These are phyloP conservation scores for Sporobolomyces roseus DNA, from an alignment of 768 basidiomycete genomes.

Conservation along the genomic window DNA sequence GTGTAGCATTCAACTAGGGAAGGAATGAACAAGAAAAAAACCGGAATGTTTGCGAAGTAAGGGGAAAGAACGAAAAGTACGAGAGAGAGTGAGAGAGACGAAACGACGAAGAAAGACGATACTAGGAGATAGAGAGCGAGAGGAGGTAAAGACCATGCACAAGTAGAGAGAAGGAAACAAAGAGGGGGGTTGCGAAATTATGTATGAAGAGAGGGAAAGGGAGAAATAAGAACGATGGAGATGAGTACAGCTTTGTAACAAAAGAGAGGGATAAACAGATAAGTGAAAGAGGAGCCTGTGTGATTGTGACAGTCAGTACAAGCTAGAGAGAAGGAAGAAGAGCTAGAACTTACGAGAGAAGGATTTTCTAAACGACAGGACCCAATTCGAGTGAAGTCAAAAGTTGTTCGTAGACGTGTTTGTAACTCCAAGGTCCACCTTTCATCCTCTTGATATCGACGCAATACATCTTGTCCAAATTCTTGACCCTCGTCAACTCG, in stretches of 20 bases:
- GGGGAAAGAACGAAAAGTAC: not conserved
- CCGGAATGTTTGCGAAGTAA: not conserved
- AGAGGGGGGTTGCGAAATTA: not conserved
- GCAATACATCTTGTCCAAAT: constrained; percentile 83
- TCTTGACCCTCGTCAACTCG: constrained; percentile 84
- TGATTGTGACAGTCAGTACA: not conserved
- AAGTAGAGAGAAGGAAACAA: not conserved
- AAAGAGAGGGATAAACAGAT: not conserved
- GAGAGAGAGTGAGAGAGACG: not conserved
- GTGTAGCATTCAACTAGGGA: not conserved
- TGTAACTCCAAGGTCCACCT: constrained; percentile 59
- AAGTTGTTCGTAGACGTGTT: constrained; percentile 48
- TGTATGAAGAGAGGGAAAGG: not conserved
- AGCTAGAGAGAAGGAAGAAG: not conserved
- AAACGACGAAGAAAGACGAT: not conserved
- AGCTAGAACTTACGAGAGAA: not conserved
- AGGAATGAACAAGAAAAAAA: not conserved
- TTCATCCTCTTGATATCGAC: constrained; percentile 88
- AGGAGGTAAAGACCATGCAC: not conserved
- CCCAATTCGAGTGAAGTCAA: constrained; percentile 21
- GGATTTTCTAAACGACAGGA: not conserved
- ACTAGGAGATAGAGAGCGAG: not conserved
- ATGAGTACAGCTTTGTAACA: not conserved
- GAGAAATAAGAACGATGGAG: not conserved
- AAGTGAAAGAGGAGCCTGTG: not conserved